Evolutionary conservation across 495 filamentous ascomycete species (phyloP), one percentile per base, ranked within the genome.

Genomic region (Saxophila tyrrhenica): DNA sequence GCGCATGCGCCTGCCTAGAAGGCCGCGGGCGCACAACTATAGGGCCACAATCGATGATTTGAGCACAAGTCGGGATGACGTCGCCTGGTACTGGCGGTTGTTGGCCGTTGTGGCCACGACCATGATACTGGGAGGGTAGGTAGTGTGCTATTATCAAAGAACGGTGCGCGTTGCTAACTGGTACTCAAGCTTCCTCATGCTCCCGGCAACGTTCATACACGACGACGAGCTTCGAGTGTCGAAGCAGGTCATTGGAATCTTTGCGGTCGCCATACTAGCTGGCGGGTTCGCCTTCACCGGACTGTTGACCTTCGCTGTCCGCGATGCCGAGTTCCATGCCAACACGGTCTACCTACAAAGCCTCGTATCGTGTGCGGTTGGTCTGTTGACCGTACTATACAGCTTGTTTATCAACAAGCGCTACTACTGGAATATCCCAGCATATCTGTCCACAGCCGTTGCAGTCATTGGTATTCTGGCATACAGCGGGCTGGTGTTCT

Each of bases 341-440:
- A 65, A 71, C 43, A 41, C 59, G 15, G 56, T 71, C 56, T 69
- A 68, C 54, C 62, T 69, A 52, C 67, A 57, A 48, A 49, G 29
- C 23, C 62, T 68, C 23, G 53, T 59, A 17, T 65, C 65, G 23
- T 68, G 63, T 39, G 56, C 58, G 19, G 55, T 69, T 16, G 68
- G 68, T 41, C 60, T 71, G 25, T 61, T 71, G 54, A 66, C 65
- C 11, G 55, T 69, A 24, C 57, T 68, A 53, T 71, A 71, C 62
- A 59, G 61, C 56, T 69, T 71, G 62, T 48, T 67, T 22, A 63
- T 63, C 35, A 64, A 59, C 52, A 39, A 43, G 22, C 45, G 59
- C 47, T 64, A 60, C 54, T 43, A 17, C 1, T 71, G 63, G 62
- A 59, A 48, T 42, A 23, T 41, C 25, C 65, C 60, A 20, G 64